Evolutionary conservation across 1,284 basidiomycete species (phyloP).

Genomic region (Marasmius oreades): DNA sequence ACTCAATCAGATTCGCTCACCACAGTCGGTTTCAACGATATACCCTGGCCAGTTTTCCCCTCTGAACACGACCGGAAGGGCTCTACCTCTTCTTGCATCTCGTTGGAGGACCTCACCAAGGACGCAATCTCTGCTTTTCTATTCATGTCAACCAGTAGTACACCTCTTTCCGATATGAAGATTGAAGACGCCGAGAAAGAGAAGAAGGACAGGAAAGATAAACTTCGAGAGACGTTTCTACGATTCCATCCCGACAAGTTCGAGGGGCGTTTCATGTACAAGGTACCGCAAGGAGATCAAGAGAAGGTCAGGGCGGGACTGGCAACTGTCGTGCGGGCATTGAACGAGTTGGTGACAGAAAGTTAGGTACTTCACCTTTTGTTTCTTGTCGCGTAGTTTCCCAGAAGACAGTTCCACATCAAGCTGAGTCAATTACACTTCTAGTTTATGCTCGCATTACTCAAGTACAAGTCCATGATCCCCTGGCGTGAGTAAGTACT

Average conservation of each 20-base stretch:
- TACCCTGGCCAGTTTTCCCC: constrained; percentile 76
- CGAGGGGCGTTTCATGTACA: constrained; percentile 64
- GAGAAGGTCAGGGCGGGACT: constrained; percentile 74
- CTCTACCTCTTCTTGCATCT: constrained; percentile 20
- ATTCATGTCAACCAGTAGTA: constrained; percentile 29
- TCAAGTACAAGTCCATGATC: too few species aligned
- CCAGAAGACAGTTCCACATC: too few species aligned
- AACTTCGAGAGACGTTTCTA: constrained; percentile 67
- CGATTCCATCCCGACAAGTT: constrained; percentile 89
- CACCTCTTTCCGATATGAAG: background rate
- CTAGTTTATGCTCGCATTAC: background rate
- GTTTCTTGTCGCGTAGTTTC: background rate
- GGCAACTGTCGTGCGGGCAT: constrained; percentile 57
- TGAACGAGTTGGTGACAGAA: constrained; percentile 47
- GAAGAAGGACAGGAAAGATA: constrained; percentile 52
- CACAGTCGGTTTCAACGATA: constrained; percentile 50
- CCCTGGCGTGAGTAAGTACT: too few species aligned
- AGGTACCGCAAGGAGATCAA: constrained; percentile 59
- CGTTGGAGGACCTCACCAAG: constrained; percentile 49
- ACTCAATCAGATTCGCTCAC: constrained; percentile 15
- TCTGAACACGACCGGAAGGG: constrained; percentile 26
- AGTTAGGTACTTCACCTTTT: background rate
- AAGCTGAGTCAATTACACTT: background rate
- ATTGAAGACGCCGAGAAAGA: constrained; percentile 18
- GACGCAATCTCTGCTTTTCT: constrained; percentile 65